These are phyloP conservation scores for Paecilomyces niveus DNA, from an alignment of 2,329 filamentous ascomycete species.

Conservation along the genomic window DNA sequence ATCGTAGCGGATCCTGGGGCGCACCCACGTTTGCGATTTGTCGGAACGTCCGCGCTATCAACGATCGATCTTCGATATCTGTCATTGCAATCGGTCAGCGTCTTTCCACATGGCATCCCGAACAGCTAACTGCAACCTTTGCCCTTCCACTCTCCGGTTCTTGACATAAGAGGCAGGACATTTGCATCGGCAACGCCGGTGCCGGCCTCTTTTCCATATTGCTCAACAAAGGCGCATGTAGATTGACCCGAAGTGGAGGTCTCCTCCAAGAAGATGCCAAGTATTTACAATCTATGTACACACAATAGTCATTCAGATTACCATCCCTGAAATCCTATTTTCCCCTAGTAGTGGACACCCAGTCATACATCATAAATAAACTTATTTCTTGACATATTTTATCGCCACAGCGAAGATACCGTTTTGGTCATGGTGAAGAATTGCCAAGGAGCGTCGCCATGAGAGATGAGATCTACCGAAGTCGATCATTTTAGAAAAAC, in stretches of 20 bases:
- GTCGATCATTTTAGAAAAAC: neutral
- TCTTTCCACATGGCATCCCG: neutral
- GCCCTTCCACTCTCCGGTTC: neutral
- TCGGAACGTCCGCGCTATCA: neutral
- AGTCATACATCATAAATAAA: too few relatives aligned
- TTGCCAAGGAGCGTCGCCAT: neutral
- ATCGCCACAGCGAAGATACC: neutral
- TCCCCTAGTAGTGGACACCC: too few relatives aligned
- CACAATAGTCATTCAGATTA: too few relatives aligned
- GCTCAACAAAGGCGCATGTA: too few relatives aligned
- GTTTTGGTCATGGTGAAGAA: neutral
- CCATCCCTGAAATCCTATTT: too few relatives aligned
- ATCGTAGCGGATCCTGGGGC: neutral
- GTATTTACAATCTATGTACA: too few relatives aligned
- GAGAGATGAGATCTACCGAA: neutral
- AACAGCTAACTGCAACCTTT: neutral
- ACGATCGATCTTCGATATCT: neutral
- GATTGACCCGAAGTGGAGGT: neutral
- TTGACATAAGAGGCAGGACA: neutral
- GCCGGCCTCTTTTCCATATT: too few relatives aligned
- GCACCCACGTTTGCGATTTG: neutral
- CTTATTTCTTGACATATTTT: neutral
- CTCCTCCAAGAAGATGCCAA: too few relatives aligned
- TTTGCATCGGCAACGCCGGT: too few relatives aligned
- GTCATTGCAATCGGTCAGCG: neutral